Evolutionary conservation across 2,329 filamentous ascomycete species (phyloP).

Genomic region (Trichoderma koningiopsis): DNA sequence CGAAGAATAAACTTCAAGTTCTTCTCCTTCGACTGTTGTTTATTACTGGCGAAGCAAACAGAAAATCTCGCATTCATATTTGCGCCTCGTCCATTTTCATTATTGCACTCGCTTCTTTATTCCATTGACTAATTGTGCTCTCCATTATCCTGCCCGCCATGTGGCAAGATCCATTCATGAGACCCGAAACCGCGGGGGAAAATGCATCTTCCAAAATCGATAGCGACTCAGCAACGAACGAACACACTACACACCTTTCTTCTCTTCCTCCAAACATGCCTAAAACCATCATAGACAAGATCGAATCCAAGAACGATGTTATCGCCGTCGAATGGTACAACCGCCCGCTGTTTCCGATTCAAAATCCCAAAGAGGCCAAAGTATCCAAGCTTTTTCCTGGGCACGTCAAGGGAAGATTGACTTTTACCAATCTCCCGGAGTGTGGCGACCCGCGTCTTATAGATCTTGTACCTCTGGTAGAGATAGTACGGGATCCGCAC

Average conservation of each 20-base stretch:
- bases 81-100: neutral
- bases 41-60: neutral
- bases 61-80: neutral
- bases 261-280: neutral
- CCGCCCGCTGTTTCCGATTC: neutral
- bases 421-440: neutral
- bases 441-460: neutral
- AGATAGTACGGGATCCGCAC: neutral
- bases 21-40: neutral
- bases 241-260: neutral
- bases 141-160: neutral
- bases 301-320: neutral
- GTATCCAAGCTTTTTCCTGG: too few species aligned
- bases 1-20: too few species aligned
- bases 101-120: neutral
- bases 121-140: neutral
- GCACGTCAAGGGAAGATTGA: neutral
- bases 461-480: neutral
- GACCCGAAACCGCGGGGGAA: too few species aligned
- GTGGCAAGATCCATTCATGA: neutral
- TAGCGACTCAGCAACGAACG: neutral
- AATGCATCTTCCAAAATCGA: neutral
- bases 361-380: too few species aligned
- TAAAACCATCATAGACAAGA: neutral
- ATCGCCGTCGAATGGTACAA: neutral